phyloP scores from a whole-genome alignment of 371 early-diverging fungal species.

The Rhizopus microsporus region DNA sequence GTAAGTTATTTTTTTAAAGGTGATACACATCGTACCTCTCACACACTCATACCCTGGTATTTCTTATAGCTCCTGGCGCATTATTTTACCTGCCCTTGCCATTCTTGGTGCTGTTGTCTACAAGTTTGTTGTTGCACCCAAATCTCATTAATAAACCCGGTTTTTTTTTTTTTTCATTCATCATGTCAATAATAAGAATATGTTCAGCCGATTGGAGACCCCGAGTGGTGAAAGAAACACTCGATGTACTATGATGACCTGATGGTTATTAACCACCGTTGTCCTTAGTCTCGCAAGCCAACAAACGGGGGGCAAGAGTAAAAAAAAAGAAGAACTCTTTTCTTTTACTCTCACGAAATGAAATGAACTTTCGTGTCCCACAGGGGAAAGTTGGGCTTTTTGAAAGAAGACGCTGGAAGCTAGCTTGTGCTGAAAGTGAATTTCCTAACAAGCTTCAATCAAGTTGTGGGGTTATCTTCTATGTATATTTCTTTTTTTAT shows the following conservation, averaged over 20 bases:
- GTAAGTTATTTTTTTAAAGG: constrained; percentile 30
- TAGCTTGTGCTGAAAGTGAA: too few relatives aligned
- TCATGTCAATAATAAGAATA: constrained; percentile 10
- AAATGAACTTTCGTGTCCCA: too few relatives aligned
- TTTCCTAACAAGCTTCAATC: too few relatives aligned
- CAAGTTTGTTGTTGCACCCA: constrained; percentile 42
- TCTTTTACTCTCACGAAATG: neutral
- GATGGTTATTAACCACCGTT: constrained; percentile 14
- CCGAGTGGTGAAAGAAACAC: constrained; percentile 35
- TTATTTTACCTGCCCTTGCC: constrained; percentile 25
- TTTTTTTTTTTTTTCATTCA: neutral
- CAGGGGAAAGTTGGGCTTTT: too few relatives aligned
- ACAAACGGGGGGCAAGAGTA: constrained; percentile 29
- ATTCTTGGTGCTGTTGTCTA: constrained; percentile 35
- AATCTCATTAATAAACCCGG: neutral
- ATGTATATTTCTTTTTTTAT: too few relatives aligned
- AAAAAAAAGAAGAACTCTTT: constrained; percentile 44
- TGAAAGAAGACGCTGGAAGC: too few relatives aligned
- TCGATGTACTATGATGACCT: constrained; percentile 51
- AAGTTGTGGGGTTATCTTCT: too few relatives aligned
- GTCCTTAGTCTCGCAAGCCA: constrained; percentile 27
- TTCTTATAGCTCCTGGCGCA: constrained; percentile 24
- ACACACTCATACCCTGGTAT: neutral
- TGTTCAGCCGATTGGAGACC: constrained; percentile 52
- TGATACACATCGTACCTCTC: neutral